Percentiles rank a stretch among this genome's conserved stretches.
These are phyloP conservation scores for Linderniella brevidens DNA, from an alignment of 257 asterid genomes.

Conservation along the genomic window DNA sequence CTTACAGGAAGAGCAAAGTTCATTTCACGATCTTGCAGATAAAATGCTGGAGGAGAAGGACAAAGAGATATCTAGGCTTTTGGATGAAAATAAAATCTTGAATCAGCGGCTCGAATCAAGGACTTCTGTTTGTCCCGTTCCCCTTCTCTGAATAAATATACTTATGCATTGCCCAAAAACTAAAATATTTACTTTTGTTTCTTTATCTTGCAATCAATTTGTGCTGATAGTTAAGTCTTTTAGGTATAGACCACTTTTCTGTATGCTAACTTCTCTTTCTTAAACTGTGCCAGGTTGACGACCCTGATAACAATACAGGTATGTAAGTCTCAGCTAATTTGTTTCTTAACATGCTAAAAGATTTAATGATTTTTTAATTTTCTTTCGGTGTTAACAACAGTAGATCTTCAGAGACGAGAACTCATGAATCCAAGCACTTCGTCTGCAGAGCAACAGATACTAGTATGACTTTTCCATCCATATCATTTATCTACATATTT, in stretches of 20 bases:
- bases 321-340: slow-evolving; percentile 1
- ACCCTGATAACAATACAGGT: slow-evolving; percentile 44
- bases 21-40: slow-evolving; percentile 95
- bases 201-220: too few relatives aligned
- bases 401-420: slow-evolving; percentile 57
- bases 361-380: slow-evolving; percentile 3
- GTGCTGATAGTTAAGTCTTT: too few relatives aligned
- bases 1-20: slow-evolving; percentile 66
- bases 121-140: slow-evolving; percentile 37
- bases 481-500: background rate
- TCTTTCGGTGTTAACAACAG: slow-evolving; percentile 1
- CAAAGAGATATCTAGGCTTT: slow-evolving; percentile 63
- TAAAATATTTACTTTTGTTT: slow-evolving; percentile 8
- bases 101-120: slow-evolving; percentile 52
- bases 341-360: background rate
- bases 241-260: background rate
- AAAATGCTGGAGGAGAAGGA: slow-evolving; percentile 96
- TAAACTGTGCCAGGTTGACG: slow-evolving; percentile 38
- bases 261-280: background rate
- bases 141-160: slow-evolving; percentile 11
- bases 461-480: slow-evolving; percentile 32
- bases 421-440: slow-evolving; percentile 43
- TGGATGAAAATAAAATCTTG: slow-evolving; percentile 62
- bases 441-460: slow-evolving; percentile 90
- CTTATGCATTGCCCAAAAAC: slow-evolving; percentile 7